Percentiles rank a stretch among this genome's conserved stretches.
Conservation (phyloP, 345 rosid genomes). For the Eucalyptus fibrosa region DNA sequence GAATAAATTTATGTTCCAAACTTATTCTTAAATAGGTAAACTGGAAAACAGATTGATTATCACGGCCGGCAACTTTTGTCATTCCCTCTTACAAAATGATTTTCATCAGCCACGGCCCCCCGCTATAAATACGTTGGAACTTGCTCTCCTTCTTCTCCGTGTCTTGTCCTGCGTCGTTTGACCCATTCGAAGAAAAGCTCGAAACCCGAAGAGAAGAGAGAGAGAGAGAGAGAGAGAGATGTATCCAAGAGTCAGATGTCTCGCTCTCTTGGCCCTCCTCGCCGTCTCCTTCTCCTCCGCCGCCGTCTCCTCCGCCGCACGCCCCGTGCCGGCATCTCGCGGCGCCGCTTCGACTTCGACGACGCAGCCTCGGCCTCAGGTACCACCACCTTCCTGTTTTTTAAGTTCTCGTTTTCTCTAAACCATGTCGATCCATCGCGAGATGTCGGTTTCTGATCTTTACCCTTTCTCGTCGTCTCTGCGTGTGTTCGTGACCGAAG, state of each 20-base stretch:
- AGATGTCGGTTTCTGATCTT: neutral
- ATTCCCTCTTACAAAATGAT: neutral
- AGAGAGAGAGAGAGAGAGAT: neutral
- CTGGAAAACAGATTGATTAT: too few relatives aligned
- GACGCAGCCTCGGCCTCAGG: neutral
- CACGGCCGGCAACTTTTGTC: too few relatives aligned
- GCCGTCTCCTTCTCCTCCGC: neutral
- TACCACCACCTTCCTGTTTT: neutral
- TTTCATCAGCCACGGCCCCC: neutral
- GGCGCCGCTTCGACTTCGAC: neutral
- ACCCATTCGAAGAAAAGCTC: neutral
- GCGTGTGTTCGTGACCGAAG: neutral
- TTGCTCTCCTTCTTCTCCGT: neutral
- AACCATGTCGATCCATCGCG: neutral
- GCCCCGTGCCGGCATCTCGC: neutral
- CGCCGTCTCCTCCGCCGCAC: neutral
- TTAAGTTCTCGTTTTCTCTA: neutral
- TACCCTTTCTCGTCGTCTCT: neutral
- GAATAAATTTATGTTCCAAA: too few relatives aligned
- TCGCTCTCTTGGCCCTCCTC: neutral
- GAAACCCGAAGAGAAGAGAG: neutral
- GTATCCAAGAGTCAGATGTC: neutral
- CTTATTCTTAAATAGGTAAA: too few relatives aligned
- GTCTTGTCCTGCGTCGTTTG: neutral
- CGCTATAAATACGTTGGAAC: neutral